A percentile compares a stretch with the other conserved stretches of the same genome.
Evolutionary conservation across 768 basidiomycete species (phyloP).

Genomic region (Clitopilus passeckerianus): DNA sequence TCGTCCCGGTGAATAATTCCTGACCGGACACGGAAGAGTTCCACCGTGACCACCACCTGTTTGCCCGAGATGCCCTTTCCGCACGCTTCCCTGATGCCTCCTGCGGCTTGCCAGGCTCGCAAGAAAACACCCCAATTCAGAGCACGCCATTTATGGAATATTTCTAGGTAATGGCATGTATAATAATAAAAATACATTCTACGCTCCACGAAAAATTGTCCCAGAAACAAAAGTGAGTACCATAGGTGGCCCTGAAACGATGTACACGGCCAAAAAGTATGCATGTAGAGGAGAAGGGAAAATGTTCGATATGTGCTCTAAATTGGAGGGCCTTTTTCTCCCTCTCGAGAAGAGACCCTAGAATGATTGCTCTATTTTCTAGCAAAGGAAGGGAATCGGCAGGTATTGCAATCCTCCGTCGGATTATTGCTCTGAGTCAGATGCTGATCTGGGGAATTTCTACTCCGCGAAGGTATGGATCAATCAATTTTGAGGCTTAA

Average conservation of each 20-base stretch:
- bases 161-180: not conserved
- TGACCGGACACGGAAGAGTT: no score
- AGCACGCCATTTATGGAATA: no score
- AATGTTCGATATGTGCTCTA: not conserved
- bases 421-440: not conserved
- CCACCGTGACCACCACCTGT: no score
- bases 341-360: not conserved
- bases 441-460: not conserved
- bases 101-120: no score
- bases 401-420: not conserved
- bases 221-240: not conserved
- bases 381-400: not conserved
- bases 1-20: no score
- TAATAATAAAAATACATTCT: slow-evolving; percentile 24
- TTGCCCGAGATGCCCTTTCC: no score
- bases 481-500: not conserved
- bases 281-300: not conserved
- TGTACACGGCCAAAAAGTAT: not conserved
- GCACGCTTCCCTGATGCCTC: no score
- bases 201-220: not conserved
- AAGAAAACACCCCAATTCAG: no score
- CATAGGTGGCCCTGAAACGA: not conserved
- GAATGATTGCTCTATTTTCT: not conserved
- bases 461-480: not conserved
- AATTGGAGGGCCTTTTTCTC: not conserved